Base-by-base conservation (phyloP, 768 basidiomycete species). In the Tricholoma saponaceum region DNA sequence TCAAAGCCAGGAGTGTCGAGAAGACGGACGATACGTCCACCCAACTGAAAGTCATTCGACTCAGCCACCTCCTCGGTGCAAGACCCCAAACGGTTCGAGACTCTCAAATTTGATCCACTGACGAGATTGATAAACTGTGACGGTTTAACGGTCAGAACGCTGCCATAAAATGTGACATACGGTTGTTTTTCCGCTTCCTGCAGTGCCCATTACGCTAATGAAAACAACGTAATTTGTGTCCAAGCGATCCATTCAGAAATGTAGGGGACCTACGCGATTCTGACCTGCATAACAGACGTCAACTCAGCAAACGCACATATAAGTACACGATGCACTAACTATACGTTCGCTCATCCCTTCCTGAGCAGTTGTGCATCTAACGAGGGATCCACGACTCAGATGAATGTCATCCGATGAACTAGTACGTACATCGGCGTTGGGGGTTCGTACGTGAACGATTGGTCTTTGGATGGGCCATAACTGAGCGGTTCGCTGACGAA, bases 1-100 rank as follows among this genome's bases (percentile, higher is more conserved):
- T 63, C 50, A 20, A 66, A 56, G 7, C 58, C 65, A n/a, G 65
- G 64, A 20, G 64, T 64, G 39, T 66, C 64, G 9, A 64, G 56
- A 12, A 66, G 49, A 13, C 43, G 28, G 37, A 66, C 54, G 16
- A 37, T 37, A 26, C 47, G 33, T 25, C 41, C 43, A 10, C 25
- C 39, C 8, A 54, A 39, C 22, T 55, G 25, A 55, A 53, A 56
- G 39, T 37, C 16, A 30, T 22, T 47, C 18, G 26, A 33, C 16
- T 37, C 56, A 33, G 26, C n/a, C n/a, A 64, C 54, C 12, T 51
- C 35, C 13, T 39, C 32, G 2, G 64, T 66, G 54, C 60, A 62
- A 14, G 58, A 59, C 25, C 33, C 49, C 5, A 64, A 51, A n/a
- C 16, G 13, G 20, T 54, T n/a, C 9, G 56, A 44, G 20, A 60